Conservation (phyloP, 106 monocot species). For the Dendrobium officinale region DNA sequence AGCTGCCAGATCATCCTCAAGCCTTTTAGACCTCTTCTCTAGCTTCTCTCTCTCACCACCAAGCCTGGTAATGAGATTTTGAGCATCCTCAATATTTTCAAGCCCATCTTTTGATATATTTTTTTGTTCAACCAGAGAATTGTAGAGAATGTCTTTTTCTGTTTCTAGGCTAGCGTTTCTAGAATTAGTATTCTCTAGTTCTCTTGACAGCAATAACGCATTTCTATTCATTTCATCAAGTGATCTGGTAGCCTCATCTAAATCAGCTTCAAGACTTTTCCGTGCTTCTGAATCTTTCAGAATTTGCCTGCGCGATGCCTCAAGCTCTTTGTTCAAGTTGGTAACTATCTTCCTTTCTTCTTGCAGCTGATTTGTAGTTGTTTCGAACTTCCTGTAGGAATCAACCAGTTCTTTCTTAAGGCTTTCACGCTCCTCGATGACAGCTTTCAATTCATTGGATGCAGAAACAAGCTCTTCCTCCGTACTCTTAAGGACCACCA, state of each 20-base stretch:
- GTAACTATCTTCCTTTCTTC: slow-evolving; percentile 54
- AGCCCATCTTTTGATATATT: slow-evolving; percentile 43
- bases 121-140: slow-evolving; percentile 56
- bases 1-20: slow-evolving; percentile 75
- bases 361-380: slow-evolving; percentile 30
- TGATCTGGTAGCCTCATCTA: slow-evolving; percentile 72
- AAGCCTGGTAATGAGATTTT: slow-evolving; percentile 52
- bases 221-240: slow-evolving; percentile 66
- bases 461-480: slow-evolving; percentile 37
- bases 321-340: slow-evolving; percentile 52
- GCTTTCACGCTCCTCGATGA: slow-evolving; percentile 37
- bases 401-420: slow-evolving; percentile 66
- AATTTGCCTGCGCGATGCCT: slow-evolving; percentile 39
- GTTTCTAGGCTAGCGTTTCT: slow-evolving; percentile 45
- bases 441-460: slow-evolving; percentile 40
- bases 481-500: slow-evolving; percentile 32
- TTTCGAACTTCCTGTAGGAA: slow-evolving; percentile 43
- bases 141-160: slow-evolving; percentile 72
- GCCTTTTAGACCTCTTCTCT: slow-evolving; percentile 41
- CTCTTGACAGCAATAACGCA: slow-evolving; percentile 50
- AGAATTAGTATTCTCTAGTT: slow-evolving; percentile 52
- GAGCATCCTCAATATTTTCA: slow-evolving; percentile 85
- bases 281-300: slow-evolving; percentile 47
- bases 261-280: slow-evolving; percentile 44
- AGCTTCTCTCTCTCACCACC: slow-evolving; percentile 56